Evolutionary conservation across 108 stramenopile genomes (phyloP).

Genomic region (Cylindrotheca closterium): DNA sequence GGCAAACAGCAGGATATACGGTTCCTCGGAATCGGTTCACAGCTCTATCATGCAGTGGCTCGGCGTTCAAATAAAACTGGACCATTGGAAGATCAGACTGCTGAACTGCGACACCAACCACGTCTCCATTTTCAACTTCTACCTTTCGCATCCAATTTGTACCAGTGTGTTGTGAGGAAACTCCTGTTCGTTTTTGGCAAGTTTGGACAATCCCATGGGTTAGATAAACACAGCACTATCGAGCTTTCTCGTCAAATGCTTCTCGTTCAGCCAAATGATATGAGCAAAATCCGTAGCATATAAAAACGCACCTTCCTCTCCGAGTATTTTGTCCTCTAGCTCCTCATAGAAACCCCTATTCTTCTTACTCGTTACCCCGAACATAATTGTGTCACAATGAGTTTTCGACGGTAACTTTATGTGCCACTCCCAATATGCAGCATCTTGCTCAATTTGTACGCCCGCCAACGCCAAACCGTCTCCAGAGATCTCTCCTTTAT

Average conservation of each 20-base stretch:
- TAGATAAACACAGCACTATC: no score
- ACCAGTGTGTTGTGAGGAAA: conserved; percentile 45
- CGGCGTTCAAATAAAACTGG: conserved; percentile 81
- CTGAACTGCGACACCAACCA: conserved; percentile 79
- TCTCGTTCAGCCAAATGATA: no score
- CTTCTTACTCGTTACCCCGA: conserved; percentile 78
- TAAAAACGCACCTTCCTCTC: conserved; percentile 54
- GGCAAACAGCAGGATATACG: conserved; percentile 70
- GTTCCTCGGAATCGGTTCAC: conserved; percentile 78
- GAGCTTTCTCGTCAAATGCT: no score
- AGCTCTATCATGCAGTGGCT: conserved; percentile 64
- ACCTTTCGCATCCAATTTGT: conserved; percentile 69
- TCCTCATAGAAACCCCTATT: conserved; percentile 63
- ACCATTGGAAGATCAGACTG: conserved; percentile 86
- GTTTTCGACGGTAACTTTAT: conserved; percentile 28
- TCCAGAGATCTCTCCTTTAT: conserved; percentile 42
- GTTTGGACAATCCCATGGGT: no score
- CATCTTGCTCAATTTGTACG: conserved; percentile 78
- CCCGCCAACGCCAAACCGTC: conserved; percentile 64
- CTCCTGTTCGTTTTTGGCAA: conserved; percentile 10
- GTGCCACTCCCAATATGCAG: conserved; percentile 90
- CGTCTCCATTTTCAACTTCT: conserved; percentile 62
- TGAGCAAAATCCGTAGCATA: no score
- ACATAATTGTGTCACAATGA: conserved; percentile 52
- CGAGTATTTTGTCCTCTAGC: conserved; percentile 28